These are phyloP conservation scores for Pythium pyrilobum DNA, from an alignment of 352 stramenopile species.

Conservation along the genomic window DNA sequence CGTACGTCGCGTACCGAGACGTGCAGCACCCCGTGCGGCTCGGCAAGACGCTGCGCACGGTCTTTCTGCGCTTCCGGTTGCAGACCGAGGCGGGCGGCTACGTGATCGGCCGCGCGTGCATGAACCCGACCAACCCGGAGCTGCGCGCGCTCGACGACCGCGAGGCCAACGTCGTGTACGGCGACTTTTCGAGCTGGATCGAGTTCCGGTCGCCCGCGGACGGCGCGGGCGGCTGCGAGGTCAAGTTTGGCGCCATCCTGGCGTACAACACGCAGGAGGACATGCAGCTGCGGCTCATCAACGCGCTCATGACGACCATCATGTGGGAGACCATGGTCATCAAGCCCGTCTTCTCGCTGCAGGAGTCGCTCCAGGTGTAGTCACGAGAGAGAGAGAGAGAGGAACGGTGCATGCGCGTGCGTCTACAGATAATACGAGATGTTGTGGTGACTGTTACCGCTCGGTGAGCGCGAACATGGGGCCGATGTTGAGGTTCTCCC, in stretches of 20 bases:
- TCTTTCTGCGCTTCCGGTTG: conserved; percentile 30
- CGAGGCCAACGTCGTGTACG: conserved; percentile 24
- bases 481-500: conserved; percentile 21
- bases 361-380: conserved; percentile 6
- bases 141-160: conserved; percentile 23
- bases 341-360: conserved; percentile 23
- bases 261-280: conserved; percentile 58
- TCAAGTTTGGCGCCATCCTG: conserved; percentile 59
- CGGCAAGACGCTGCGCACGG: conserved; percentile 28
- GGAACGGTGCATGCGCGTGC: no score
- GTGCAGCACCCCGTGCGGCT: conserved; percentile 20
- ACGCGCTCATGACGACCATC: conserved; percentile 25
- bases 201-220: conserved; percentile 36
- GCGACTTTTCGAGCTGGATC: conserved; percentile 28
- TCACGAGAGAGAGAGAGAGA: no score
- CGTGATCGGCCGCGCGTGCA: conserved; percentile 49
- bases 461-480: conserved; percentile 16
- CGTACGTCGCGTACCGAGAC: conserved; percentile 28
- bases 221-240: conserved; percentile 28
- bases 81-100: conserved; percentile 32
- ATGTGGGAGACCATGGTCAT: conserved; percentile 54
- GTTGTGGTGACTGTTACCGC: no score
- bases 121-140: conserved; percentile 38
- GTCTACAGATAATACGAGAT: no score
- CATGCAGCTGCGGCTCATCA: conserved; percentile 21